A percentile compares a stretch with the other conserved stretches of the same genome.
phyloP scores from a whole-genome alignment of 164 flowering plant genomes.

The Stephania japonica region DNA sequence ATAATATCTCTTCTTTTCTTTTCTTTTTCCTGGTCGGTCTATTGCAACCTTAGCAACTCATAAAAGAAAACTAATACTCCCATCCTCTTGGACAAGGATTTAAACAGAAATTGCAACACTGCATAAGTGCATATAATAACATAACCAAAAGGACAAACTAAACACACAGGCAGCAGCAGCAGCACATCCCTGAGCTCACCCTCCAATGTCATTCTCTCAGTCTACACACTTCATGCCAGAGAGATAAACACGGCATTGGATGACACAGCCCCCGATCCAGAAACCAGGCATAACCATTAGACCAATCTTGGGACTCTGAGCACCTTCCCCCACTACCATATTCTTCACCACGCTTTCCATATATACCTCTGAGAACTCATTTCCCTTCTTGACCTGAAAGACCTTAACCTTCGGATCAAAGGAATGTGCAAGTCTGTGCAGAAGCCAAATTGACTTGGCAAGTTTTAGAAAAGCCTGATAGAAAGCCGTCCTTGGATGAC shows the following conservation, averaged over 20 bases:
- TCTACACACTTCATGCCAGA: slow-evolving; percentile 65
- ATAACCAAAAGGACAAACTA: background rate
- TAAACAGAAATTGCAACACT: background rate
- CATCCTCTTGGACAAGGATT: background rate
- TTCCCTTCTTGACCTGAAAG: slow-evolving; percentile 76
- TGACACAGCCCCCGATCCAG: slow-evolving; percentile 61
- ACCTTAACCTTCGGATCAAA: slow-evolving; percentile 69
- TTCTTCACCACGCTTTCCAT: slow-evolving; percentile 88
- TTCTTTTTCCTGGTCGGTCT: background rate
- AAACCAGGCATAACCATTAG: slow-evolving; percentile 97
- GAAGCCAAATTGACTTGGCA: slow-evolving; percentile 84
- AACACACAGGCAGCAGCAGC: slow-evolving; percentile 17
- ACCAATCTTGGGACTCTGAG: slow-evolving; percentile 62
- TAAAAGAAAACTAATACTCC: background rate
- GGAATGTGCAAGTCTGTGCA: slow-evolving; percentile 74
- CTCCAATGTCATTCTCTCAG: slow-evolving; percentile 19
- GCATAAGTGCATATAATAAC: background rate
- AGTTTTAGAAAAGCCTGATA: slow-evolving; percentile 86
- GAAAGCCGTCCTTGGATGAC: slow-evolving; percentile 95
- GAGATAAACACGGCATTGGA: slow-evolving; percentile 77
- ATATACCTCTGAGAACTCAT: slow-evolving; percentile 79
- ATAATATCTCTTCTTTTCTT: too few relatives aligned
- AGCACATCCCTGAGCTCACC: background rate
- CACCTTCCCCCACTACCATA: slow-evolving; percentile 41
- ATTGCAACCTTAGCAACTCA: background rate